phyloP scores from a whole-genome alignment of 2,329 filamentous ascomycete genomes.

The Colletotrichum sp. region DNA sequence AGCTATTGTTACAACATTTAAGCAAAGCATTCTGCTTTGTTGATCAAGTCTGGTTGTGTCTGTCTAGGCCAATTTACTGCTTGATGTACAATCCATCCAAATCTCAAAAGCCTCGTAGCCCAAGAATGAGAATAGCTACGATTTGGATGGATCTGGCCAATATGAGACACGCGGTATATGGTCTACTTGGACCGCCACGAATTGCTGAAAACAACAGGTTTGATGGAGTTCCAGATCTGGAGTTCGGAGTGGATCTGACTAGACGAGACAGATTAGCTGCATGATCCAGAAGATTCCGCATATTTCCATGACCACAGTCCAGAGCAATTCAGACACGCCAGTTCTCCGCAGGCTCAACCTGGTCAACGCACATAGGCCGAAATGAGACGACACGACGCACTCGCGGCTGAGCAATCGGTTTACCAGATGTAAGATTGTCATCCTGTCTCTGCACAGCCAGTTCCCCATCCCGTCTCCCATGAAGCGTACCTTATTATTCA shows the following conservation, averaged over 20 bases:
- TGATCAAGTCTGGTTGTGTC: neutral
- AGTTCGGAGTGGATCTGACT: slow-evolving; percentile 2
- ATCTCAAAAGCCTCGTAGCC: neutral
- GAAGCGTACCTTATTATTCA: slow-evolving; percentile 4
- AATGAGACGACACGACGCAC: neutral
- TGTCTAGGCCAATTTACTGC: neutral
- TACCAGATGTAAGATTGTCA: slow-evolving; percentile 23
- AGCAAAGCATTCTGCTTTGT: neutral
- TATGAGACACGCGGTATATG: neutral
- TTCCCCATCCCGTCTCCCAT: neutral
- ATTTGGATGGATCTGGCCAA: neutral
- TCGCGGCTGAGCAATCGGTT: slow-evolving; percentile 23
- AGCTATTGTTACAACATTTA: neutral
- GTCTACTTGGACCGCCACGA: neutral
- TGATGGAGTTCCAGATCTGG: neutral
- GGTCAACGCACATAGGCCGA: slow-evolving; percentile 11
- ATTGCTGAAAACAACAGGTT: neutral
- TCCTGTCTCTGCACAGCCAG: neutral
- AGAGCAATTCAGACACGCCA: slow-evolving; percentile 22
- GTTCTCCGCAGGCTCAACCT: slow-evolving; percentile 22
- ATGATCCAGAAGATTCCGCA: slow-evolving; percentile 6
- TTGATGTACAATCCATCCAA: neutral
- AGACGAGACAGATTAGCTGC: neutral
- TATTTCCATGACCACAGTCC: neutral
- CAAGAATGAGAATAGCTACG: neutral